phyloP scores from a whole-genome alignment of 495 filamentous ascomycete species.

The Tetracladium setigerum region DNA sequence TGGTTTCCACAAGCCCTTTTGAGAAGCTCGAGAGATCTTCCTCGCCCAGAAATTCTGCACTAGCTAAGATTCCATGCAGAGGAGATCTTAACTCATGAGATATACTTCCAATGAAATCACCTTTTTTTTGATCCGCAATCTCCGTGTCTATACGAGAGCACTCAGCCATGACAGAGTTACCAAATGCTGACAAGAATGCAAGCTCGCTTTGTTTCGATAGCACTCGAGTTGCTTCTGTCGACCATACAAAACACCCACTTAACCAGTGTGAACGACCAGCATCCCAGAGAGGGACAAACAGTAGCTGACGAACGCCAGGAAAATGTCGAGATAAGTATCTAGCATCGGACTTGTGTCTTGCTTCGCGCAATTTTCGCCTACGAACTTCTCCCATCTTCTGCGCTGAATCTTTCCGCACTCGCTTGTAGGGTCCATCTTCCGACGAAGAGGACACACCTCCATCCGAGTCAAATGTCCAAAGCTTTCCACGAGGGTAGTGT shows the following conservation, averaged over 20 bases:
- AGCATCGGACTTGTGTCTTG: slow-evolving; percentile 15
- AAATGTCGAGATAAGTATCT: slow-evolving; percentile 24
- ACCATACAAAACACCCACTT: slow-evolving; percentile 60
- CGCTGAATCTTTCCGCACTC: background rate
- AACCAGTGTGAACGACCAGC: slow-evolving; percentile 60
- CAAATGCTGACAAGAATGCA: slow-evolving; percentile 42
- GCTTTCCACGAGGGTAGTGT: slow-evolving; percentile 52
- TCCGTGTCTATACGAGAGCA: slow-evolving; percentile 43
- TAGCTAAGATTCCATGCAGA: slow-evolving; percentile 32
- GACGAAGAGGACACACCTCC: slow-evolving; percentile 18
- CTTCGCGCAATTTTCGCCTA: slow-evolving; percentile 3
- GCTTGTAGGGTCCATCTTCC: slow-evolving; percentile 11
- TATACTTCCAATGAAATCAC: slow-evolving; percentile 30
- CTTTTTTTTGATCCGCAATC: slow-evolving; percentile 35
- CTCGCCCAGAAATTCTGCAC: slow-evolving; percentile 27
- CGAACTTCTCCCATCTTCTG: slow-evolving; percentile 3
- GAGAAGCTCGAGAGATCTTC: slow-evolving; percentile 10
- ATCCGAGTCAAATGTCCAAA: slow-evolving; percentile 48
- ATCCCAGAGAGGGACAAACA: slow-evolving; percentile 64
- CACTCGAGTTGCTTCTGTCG: slow-evolving; percentile 33
- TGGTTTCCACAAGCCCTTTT: slow-evolving; percentile 38
- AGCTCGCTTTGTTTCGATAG: slow-evolving; percentile 38
- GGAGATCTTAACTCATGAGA: slow-evolving; percentile 33
- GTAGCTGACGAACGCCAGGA: slow-evolving; percentile 42
- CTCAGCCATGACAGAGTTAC: slow-evolving; percentile 53